Evolutionary conservation across 176 grass and related monocot species (phyloP).

Genomic region (Eleusine indica): DNA sequence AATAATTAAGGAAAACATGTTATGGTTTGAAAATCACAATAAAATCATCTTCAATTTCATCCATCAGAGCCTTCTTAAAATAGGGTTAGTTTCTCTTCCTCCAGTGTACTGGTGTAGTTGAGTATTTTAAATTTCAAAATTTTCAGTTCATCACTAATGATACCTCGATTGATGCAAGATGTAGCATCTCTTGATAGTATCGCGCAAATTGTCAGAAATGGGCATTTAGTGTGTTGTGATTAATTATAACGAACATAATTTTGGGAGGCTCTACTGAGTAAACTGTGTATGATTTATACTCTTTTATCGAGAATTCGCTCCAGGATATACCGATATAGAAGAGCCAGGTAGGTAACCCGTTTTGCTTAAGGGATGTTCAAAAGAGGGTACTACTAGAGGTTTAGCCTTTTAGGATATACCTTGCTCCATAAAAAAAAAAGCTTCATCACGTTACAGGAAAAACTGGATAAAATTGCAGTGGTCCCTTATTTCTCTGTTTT

Average conservation of each 20-base stretch:
- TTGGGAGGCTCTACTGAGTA: background rate
- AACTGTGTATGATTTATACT: background rate
- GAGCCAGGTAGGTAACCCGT: background rate
- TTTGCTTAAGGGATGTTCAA: background rate
- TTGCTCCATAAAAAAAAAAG: background rate
- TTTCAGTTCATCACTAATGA: background rate
- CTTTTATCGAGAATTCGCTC: background rate
- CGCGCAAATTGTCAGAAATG: too few relatives aligned
- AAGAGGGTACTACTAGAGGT: background rate
- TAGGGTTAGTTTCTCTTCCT: background rate
- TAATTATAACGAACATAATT: background rate
- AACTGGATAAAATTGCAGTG: background rate
- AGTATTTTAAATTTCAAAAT: background rate
- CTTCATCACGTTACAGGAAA: background rate
- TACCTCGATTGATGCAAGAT: background rate
- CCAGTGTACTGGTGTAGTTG: background rate
- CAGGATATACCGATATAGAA: background rate
- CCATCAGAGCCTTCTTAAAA: background rate
- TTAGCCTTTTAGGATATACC: background rate
- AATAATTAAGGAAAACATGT: too few relatives aligned
- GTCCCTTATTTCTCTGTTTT: conserved; percentile 19
- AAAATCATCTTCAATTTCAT: background rate
- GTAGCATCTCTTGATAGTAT: background rate
- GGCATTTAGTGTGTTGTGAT: background rate
- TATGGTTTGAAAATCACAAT: too few relatives aligned